Percentiles rank a stretch among this genome's conserved stretches.
Evolutionary conservation across 305 asterid genomes (phyloP).

Genomic region (Petunia hybrid): DNA sequence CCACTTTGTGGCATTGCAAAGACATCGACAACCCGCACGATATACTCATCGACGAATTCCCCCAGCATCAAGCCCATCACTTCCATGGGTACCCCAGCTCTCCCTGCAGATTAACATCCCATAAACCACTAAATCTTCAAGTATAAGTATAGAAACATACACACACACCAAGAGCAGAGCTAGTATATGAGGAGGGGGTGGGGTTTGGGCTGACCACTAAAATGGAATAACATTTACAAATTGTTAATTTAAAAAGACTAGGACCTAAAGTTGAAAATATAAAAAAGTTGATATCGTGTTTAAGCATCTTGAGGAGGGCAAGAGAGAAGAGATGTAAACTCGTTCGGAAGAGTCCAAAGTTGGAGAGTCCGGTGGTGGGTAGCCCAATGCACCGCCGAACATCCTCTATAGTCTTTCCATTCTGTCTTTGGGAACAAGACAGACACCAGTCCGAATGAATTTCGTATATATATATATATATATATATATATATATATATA

Average conservation of each 20-base stretch:
- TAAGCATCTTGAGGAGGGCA: constrained; percentile 98
- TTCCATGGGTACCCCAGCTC: constrained; percentile 99
- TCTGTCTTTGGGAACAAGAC: constrained; percentile 40
- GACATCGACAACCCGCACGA: constrained; percentile 94
- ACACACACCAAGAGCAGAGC: constrained; percentile 11
- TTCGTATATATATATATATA: too few relatives aligned
- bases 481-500: too few relatives aligned
- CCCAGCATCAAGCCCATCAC: constrained; percentile 99
- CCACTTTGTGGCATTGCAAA: constrained; percentile 99
- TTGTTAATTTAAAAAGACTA: too few relatives aligned
- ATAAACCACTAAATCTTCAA: constrained; percentile 28
- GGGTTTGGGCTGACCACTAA: too few relatives aligned
- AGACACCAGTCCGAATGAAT: too few relatives aligned
- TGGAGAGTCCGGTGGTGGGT: constrained; percentile 94
- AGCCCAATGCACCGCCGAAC: constrained; percentile 95
- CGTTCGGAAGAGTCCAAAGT: constrained; percentile 93
- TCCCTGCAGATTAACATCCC: constrained; percentile 54
- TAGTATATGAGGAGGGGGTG: too few relatives aligned
- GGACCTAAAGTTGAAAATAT: too few relatives aligned
- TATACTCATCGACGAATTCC: constrained; percentile 96
- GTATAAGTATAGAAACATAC: too few relatives aligned
- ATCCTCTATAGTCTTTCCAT: constrained; percentile 92
- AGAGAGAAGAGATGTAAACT: constrained; percentile 97
- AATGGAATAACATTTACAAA: background rate
- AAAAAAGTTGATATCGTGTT: constrained; percentile 91